Evolutionary conservation across 2,329 filamentous ascomycete genomes (phyloP).

Genomic region (Aspergillus floridensis): DNA sequence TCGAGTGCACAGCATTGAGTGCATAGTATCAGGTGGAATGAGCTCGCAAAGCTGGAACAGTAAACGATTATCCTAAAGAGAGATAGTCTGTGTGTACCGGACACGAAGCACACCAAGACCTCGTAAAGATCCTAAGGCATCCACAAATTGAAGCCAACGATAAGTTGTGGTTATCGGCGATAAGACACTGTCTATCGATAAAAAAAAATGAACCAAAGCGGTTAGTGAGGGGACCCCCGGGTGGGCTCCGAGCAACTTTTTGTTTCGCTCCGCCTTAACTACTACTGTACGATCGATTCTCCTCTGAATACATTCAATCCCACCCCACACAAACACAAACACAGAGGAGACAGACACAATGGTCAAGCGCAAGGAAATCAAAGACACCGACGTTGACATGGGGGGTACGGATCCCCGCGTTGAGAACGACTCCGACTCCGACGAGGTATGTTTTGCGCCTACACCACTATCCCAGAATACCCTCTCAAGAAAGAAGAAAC

Average conservation of each 20-base stretch:
- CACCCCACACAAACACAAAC: background rate
- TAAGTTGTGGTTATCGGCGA: background rate
- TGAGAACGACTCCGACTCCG: slow-evolving; percentile 36
- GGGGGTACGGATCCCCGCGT: slow-evolving; percentile 41
- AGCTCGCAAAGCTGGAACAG: too few species aligned
- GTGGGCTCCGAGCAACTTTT: background rate
- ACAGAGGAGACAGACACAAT: slow-evolving; percentile 32
- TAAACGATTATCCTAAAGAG: too few species aligned
- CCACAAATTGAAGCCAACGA: background rate
- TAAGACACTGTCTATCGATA: background rate
- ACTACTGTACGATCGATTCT: background rate
- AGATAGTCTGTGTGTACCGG: too few species aligned
- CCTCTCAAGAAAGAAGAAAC: background rate
- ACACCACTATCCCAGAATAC: background rate
- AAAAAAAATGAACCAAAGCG: background rate
- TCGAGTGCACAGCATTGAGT: too few species aligned
- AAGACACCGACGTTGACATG: slow-evolving; percentile 47
- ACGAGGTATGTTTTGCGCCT: slow-evolving; percentile 34
- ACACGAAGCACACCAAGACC: too few species aligned
- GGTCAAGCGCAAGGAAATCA: slow-evolving; percentile 52
- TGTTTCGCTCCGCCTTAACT: background rate
- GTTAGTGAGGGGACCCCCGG: background rate
- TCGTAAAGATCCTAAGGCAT: background rate
- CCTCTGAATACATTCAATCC: background rate
- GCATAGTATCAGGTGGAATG: too few species aligned